Percentiles rank a stretch among this genome's conserved stretches.
Evolutionary conservation across 805 yeast genomes (phyloP).

Genomic region (Candida coquimbonensis): DNA sequence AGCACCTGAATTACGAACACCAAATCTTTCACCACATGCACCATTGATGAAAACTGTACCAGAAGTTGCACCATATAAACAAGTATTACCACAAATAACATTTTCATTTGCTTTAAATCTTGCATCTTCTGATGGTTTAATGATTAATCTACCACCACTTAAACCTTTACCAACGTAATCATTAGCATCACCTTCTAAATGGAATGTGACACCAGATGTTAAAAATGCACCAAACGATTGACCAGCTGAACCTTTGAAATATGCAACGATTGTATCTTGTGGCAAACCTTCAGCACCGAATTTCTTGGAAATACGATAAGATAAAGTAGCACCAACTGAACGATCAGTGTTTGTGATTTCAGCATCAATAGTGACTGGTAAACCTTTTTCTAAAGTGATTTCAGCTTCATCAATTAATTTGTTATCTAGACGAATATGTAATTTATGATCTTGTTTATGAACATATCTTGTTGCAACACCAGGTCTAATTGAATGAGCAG

Average conservation of each 20-base stretch:
- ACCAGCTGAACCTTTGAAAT: slow-evolving; percentile 90
- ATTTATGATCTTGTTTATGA: slow-evolving; percentile 87
- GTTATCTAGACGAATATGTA: slow-evolving; percentile 91
- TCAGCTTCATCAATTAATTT: slow-evolving; percentile 95
- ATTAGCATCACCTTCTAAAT: slow-evolving; percentile 94
- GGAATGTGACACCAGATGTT: slow-evolving; percentile 92
- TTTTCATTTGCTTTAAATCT: slow-evolving; percentile 91
- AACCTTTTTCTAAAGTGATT: slow-evolving; percentile 89
- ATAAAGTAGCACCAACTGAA: slow-evolving; percentile 89
- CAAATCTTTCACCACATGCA: slow-evolving; percentile 97
- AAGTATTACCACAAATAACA: slow-evolving; percentile 94
- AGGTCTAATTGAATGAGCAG: slow-evolving; percentile 93
- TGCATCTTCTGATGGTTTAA: slow-evolving; percentile 84
- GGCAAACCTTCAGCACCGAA: slow-evolving; percentile 94
- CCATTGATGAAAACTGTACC: slow-evolving; percentile 94
- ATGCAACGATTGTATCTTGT: slow-evolving; percentile 91
- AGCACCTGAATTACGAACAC: slow-evolving; percentile 98
- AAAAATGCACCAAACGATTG: slow-evolving; percentile 98
- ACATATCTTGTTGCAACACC: slow-evolving; percentile 93
- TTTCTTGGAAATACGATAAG: slow-evolving; percentile 87
- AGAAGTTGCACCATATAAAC: slow-evolving; percentile 95
- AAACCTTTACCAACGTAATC: slow-evolving; percentile 97
- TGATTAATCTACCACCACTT: slow-evolving; percentile 89
- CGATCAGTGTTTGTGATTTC: slow-evolving; percentile 94
- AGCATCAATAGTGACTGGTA: slow-evolving; percentile 91